Evolutionary conservation across 75 land plant species (phyloP).

Genomic region (Ceratopteris richardii): DNA sequence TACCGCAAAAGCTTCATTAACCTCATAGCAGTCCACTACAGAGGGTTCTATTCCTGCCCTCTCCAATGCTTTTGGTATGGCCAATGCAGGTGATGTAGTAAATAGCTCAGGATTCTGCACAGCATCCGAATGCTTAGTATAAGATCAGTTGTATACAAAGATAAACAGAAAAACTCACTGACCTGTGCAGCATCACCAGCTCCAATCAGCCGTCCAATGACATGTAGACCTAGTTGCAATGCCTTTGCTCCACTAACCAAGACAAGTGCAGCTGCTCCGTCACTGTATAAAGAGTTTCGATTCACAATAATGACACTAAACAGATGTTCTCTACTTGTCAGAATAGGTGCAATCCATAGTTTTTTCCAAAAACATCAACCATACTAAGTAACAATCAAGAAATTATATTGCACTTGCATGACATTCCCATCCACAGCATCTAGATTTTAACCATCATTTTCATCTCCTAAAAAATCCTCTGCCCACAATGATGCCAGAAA

Average conservation of each 20-base stretch:
- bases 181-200: conserved; percentile 98
- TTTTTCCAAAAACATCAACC: too few species aligned
- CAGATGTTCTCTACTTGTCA: too few species aligned
- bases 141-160: neutral
- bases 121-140: neutral
- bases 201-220: conserved; percentile 70
- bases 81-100: conserved; percentile 85
- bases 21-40: conserved; percentile 79
- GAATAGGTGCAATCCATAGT: too few species aligned
- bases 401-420: too few species aligned
- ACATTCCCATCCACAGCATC: too few species aligned
- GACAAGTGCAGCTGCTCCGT: conserved; percentile 94
- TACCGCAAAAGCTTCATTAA: conserved; percentile 87
- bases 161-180: neutral
- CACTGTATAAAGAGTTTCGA: too few species aligned
- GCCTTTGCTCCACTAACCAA: conserved; percentile 87
- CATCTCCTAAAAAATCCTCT: too few species aligned
- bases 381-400: too few species aligned
- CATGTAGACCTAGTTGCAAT: conserved; percentile 57
- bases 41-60: conserved; percentile 79
- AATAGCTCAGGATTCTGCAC: conserved; percentile 81
- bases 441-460: too few species aligned
- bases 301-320: too few species aligned
- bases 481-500: too few species aligned
- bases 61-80: conserved; percentile 89